Percentiles rank a stretch among this genome's conserved stretches.
phyloP scores from a whole-genome alignment of 2,329 filamentous ascomycete genomes.

The Pseudocercospora fuligena region DNA sequence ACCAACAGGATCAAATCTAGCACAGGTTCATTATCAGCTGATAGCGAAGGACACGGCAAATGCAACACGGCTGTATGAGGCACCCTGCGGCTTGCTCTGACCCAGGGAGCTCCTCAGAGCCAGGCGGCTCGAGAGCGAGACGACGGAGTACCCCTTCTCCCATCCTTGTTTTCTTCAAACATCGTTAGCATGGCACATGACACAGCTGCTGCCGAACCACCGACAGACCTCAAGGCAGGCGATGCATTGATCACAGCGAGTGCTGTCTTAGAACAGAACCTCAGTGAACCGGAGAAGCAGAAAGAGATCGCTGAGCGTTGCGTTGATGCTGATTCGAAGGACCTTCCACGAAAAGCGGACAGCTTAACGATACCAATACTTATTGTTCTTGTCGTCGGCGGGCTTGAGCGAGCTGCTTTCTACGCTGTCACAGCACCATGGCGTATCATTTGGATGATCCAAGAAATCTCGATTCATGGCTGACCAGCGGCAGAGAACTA shows the following conservation, averaged over 20 bases:
- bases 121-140: background rate
- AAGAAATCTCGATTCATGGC: background rate
- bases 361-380: constrained; percentile 15
- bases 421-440: constrained; percentile 22
- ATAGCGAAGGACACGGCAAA: background rate
- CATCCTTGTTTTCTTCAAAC: background rate
- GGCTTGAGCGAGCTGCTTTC: constrained; percentile 17
- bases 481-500: constrained; percentile 21
- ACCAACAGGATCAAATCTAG: background rate
- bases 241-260: background rate
- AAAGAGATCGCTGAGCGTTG: background rate
- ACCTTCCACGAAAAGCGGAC: constrained; percentile 54
- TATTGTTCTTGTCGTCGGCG: constrained; percentile 16
- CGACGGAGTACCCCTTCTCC: background rate
- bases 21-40: background rate
- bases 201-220: background rate
- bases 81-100: background rate
- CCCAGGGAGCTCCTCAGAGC: background rate
- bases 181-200: background rate
- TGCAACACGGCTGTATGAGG: background rate
- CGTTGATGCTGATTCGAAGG: background rate
- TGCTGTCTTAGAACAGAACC: background rate
- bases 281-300: background rate
- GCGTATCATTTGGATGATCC: constrained; percentile 11
- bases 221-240: background rate